A percentile compares a stretch with the other conserved stretches of the same genome.
Evolutionary conservation across 2,329 filamentous ascomycete species (phyloP).

Genomic region (Sphaerostilbella broomeana): DNA sequence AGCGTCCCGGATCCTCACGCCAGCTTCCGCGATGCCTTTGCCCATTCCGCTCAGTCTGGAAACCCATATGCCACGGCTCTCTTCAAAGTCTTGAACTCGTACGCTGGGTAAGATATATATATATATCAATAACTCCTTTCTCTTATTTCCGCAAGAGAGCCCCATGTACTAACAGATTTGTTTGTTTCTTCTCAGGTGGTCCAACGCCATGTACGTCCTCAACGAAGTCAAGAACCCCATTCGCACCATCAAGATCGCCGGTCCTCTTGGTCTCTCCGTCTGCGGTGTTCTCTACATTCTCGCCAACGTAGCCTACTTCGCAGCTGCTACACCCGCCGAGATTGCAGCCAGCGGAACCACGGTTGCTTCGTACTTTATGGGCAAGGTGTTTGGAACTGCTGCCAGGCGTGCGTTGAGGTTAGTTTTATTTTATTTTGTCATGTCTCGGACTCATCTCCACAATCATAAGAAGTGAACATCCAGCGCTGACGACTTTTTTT

Average conservation of each 20-base stretch:
- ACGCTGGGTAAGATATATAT: slow-evolving; percentile 9
- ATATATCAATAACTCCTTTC: not conserved
- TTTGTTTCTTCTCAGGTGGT: slow-evolving; percentile 11
- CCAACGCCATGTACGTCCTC: slow-evolving; percentile 16
- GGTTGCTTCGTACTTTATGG: slow-evolving; percentile 17
- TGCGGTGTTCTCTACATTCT: slow-evolving; percentile 16
- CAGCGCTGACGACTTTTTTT: not conserved
- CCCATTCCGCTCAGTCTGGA: slow-evolving; percentile 11
- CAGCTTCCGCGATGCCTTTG: slow-evolving; percentile 15
- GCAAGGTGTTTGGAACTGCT: slow-evolving; percentile 14
- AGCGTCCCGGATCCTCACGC: slow-evolving; percentile 14
- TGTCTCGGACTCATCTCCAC: no score
- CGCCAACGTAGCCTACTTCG: slow-evolving; percentile 16
- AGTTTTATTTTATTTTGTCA: no score
- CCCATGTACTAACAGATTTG: not conserved
- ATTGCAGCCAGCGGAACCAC: slow-evolving; percentile 15
- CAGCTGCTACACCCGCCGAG: slow-evolving; percentile 14
- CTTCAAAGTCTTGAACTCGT: slow-evolving; percentile 16
- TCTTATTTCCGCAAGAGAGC: no score
- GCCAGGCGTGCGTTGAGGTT: slow-evolving; percentile 15
- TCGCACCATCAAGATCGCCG: slow-evolving; percentile 16
- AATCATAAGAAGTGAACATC: no score
- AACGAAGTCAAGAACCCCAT: slow-evolving; percentile 16
- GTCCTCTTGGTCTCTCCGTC: slow-evolving; percentile 14
- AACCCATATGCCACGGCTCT: slow-evolving; percentile 16